Evolutionary conservation across 1,284 basidiomycete species (phyloP), one percentile per base, ranked within the genome.

Genomic region (Neolentinus lepideus): DNA sequence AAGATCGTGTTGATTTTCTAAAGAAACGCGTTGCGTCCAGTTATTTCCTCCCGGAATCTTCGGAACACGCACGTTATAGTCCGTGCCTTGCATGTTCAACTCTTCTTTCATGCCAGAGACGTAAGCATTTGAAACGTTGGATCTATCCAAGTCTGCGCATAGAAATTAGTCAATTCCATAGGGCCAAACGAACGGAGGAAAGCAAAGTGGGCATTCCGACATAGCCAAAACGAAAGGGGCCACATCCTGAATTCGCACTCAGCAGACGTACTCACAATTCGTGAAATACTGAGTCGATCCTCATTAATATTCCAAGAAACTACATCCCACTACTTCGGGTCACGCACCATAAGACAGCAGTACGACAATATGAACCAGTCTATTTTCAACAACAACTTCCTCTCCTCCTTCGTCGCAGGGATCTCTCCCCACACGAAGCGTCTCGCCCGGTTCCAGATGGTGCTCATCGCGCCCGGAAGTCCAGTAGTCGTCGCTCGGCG

Each of bases 71-170:
- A 81, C 84, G 66, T 90, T 90, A 65, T 81, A 83, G 58, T 91
- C 76, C 45, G 80, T 85, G 29, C 87, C 87, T 52, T 75, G 69
- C 80, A 91, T 85, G 57, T 76, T 63, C 31, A 92, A 75, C 48
- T 90, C 88, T 67, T 92, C 86, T 61, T 80, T 84, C 89, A 93
- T 90, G 2, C 90, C 90, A 2, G 86, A 89, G 16, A 92, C 87
- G 66, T 88, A 89, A 8, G 85, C 84, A 67, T 87, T 86, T 57
- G 75, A 74, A 43, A 87, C 73, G 66, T 86, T 86, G 24, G 82
- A 81, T 56, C 83, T 72, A 66, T 86, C 83, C 21, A 87, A 73
- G 67, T 87, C 83, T 85, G 56, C 25, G 25, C 19, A 16, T 9
- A 14, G 6, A 21, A 16, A 43, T 22, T 10, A 24, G 21, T 52